A percentile compares a stretch with the other conserved stretches of the same genome.
phyloP scores from a whole-genome alignment of 2,329 filamentous ascomycete species.

The Hymenoscyphus occultus region DNA sequence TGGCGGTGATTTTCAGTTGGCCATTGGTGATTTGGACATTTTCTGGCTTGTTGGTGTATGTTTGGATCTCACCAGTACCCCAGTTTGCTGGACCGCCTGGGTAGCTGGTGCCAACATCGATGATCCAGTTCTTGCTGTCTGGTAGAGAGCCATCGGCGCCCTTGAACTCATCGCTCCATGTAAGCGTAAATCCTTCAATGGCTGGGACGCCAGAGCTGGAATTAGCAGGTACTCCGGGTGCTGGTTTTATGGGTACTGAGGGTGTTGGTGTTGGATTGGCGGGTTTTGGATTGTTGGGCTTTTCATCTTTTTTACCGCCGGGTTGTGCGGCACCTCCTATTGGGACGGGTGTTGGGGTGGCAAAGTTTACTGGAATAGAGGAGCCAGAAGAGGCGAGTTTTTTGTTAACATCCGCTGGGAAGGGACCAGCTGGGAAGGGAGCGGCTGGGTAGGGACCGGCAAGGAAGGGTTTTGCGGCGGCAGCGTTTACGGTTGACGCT shows the following conservation, averaged over 20 bases:
- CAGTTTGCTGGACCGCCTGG: slow-evolving; percentile 44
- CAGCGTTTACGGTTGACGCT: not conserved
- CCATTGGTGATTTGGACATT: slow-evolving; percentile 43
- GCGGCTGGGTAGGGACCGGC: no score
- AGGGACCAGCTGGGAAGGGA: no score
- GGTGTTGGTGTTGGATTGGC: no score
- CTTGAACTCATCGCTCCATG: slow-evolving; percentile 38
- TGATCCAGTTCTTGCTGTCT: slow-evolving; percentile 42
- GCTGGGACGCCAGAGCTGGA: not conserved
- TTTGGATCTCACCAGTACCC: slow-evolving; percentile 49
- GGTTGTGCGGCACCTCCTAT: no score
- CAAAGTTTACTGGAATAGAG: no score
- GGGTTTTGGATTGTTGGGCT: no score
- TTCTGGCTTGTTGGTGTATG: slow-evolving; percentile 41
- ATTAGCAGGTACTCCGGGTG: no score
- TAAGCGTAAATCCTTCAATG: slow-evolving; percentile 17
- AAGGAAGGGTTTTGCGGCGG: not conserved
- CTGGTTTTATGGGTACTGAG: no score
- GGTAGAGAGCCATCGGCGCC: slow-evolving; percentile 36
- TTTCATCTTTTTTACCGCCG: no score
- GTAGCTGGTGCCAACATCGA: slow-evolving; percentile 45
- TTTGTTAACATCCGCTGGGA: no score
- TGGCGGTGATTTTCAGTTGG: slow-evolving; percentile 41
- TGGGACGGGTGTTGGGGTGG: no score
- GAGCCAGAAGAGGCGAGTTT: no score